phyloP scores from a whole-genome alignment of 306 rosid species.

The Chamaecrista fasciculata region DNA sequence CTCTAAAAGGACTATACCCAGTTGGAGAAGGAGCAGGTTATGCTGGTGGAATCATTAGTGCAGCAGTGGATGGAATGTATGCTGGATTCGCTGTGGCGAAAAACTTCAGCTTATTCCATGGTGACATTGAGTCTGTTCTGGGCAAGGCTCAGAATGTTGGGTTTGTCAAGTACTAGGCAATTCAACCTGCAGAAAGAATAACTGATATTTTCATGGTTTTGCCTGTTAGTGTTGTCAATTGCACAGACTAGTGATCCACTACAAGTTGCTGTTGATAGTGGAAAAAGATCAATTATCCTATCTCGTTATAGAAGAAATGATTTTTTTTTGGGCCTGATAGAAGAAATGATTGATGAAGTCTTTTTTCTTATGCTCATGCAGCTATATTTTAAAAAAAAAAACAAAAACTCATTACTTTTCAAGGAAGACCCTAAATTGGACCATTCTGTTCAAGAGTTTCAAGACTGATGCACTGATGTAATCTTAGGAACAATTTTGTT shows the following conservation, averaged over 20 bases:
- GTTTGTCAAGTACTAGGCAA: slow-evolving; percentile 59
- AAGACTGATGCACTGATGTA: not conserved
- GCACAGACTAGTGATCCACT: slow-evolving; percentile 18
- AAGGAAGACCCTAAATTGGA: not conserved
- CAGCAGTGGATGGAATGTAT: slow-evolving; percentile 92
- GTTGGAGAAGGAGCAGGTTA: slow-evolving; percentile 99
- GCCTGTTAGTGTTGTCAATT: slow-evolving; percentile 20
- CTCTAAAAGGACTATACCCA: slow-evolving; percentile 80
- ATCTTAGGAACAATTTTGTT: slow-evolving; percentile 10
- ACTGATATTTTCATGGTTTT: slow-evolving; percentile 14
- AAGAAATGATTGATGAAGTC: slow-evolving; percentile 2
- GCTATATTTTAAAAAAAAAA: no score
- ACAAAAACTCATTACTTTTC: not conserved
- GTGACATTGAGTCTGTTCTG: slow-evolving; percentile 66
- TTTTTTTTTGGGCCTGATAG: slow-evolving; percentile 1
- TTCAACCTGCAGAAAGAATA: no score
- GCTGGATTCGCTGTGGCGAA: slow-evolving; percentile 88
- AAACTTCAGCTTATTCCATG: slow-evolving; percentile 49
- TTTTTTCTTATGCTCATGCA: slow-evolving; percentile 18
- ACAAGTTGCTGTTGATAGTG: slow-evolving; percentile 22
- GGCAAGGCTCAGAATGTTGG: slow-evolving; percentile 73
- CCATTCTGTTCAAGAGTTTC: not conserved
- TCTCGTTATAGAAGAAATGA: slow-evolving; percentile 2
- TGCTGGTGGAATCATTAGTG: slow-evolving; percentile 96
- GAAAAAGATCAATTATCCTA: slow-evolving; percentile 19